phyloP scores from a whole-genome alignment of 129 eudicot genomes.

The Lactuca sativa region DNA sequence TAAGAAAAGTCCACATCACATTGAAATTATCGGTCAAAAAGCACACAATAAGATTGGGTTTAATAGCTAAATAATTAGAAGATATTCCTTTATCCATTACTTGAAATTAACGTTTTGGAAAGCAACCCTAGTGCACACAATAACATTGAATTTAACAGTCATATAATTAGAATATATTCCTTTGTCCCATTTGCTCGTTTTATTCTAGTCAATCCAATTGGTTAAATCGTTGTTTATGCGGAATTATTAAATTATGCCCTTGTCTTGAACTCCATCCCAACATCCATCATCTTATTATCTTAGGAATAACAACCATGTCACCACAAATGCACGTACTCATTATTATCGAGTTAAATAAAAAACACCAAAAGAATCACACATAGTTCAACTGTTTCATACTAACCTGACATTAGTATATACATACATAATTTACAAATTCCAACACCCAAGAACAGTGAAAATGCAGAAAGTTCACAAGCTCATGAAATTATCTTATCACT shows the following conservation, averaged over 20 bases:
- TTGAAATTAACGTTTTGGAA: neutral
- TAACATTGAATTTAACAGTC: conserved; percentile 11
- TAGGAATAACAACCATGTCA: neutral
- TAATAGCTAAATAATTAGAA: neutral
- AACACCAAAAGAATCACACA: no score
- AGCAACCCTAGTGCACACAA: neutral
- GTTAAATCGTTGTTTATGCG: neutral
- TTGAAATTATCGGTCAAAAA: conserved; percentile 9
- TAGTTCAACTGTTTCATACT: neutral
- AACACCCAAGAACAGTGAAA: neutral
- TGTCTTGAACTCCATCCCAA: neutral
- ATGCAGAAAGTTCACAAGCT: neutral
- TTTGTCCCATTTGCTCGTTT: conserved; percentile 11
- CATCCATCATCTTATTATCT: neutral
- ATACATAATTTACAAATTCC: neutral
- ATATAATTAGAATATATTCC: neutral
- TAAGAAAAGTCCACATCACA: conserved; percentile 18
- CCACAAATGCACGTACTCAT: neutral
- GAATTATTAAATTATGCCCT: neutral
- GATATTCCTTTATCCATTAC: conserved; percentile 17
- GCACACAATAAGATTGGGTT: neutral
- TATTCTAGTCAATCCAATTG: conserved; percentile 9
- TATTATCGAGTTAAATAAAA: no score
- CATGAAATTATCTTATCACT: neutral
- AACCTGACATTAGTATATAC: no score